phyloP scores from a whole-genome alignment of 495 filamentous ascomycete species.

The Penicillium bialowiezense region DNA sequence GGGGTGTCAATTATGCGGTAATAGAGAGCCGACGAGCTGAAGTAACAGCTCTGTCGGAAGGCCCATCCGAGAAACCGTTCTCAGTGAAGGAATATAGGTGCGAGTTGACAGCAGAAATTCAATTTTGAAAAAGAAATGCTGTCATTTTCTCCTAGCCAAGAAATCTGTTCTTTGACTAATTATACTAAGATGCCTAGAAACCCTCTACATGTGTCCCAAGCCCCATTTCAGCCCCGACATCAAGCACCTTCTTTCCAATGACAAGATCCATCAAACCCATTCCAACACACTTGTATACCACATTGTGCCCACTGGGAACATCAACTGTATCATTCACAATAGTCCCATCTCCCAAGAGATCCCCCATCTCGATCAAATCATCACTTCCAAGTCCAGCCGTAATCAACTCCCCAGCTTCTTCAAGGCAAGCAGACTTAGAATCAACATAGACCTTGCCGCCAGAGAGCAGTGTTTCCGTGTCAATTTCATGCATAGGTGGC shows the following conservation, averaged over 20 bases:
- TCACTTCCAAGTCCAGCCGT: conserved; percentile 62
- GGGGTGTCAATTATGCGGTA: too few species aligned
- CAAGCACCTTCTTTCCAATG: conserved; percentile 66
- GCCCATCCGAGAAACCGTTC: too few species aligned
- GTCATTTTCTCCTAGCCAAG: too few species aligned
- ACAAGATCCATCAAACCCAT: conserved; percentile 50
- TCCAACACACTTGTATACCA: conserved; percentile 51
- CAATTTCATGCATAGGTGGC: conserved; percentile 81
- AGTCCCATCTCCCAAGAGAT: conserved; percentile 59
- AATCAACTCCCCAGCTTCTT: conserved; percentile 87
- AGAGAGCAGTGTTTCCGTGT: conserved; percentile 70
- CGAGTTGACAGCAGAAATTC: too few species aligned
- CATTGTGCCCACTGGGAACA: conserved; percentile 58
- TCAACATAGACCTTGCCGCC: conserved; percentile 78
- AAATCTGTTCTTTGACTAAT: too few species aligned
- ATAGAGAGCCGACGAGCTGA: too few species aligned
- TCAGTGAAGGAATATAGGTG: too few species aligned
- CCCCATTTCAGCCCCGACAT: conserved; percentile 64
- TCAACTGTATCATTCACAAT: conserved; percentile 12
- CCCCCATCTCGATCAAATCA: conserved; percentile 81
- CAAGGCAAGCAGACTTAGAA: conserved; percentile 71
- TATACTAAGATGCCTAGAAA: too few species aligned
- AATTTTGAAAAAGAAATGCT: too few species aligned
- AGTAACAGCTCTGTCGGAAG: too few species aligned
- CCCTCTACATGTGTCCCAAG: conserved; percentile 68